Evolutionary conservation across 73 alveolate genomes (phyloP).

Genomic region (Durusdinium trenchii): DNA sequence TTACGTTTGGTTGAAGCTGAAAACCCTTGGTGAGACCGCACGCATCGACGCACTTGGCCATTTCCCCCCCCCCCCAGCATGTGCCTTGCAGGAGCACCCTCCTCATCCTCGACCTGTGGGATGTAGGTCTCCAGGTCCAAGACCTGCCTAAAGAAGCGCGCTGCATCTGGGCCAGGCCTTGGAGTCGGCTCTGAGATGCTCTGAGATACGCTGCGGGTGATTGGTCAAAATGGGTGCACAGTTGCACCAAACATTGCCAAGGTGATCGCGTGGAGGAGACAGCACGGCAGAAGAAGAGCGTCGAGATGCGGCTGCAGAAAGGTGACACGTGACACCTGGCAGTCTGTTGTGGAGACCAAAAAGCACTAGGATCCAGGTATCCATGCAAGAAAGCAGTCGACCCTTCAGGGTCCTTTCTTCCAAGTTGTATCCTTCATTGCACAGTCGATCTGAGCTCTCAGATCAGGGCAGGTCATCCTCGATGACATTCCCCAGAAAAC

Average conservation of each 20-base stretch:
- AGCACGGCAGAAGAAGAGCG: conserved; percentile 76
- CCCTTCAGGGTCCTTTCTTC: neutral
- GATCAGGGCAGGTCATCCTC: conserved; percentile 9
- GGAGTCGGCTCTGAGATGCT: neutral
- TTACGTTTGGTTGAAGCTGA: no score
- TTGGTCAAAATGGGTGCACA: no score
- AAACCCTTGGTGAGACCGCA: no score
- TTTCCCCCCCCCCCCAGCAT: neutral
- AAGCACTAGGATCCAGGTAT: neutral
- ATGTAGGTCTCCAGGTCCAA: conserved; percentile 62
- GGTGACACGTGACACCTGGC: conserved; percentile 73
- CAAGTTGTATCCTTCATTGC: neutral
- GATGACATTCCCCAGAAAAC: conserved; percentile 30
- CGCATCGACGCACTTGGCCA: neutral
- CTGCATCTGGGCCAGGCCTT: conserved; percentile 86
- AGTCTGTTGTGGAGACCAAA: neutral
- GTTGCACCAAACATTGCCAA: neutral
- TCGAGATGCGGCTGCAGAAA: conserved; percentile 50
- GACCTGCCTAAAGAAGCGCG: conserved; percentile 76
- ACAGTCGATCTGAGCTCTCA: neutral
- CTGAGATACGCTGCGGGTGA: neutral
- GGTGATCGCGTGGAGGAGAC: conserved; percentile 47
- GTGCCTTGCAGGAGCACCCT: no score
- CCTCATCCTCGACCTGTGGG: no score
- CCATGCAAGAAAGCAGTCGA: neutral